Evolutionary conservation across 2,329 filamentous ascomycete genomes (phyloP), one percentile per base, ranked within the genome.

Genomic region (Fusarium burgessii): DNA sequence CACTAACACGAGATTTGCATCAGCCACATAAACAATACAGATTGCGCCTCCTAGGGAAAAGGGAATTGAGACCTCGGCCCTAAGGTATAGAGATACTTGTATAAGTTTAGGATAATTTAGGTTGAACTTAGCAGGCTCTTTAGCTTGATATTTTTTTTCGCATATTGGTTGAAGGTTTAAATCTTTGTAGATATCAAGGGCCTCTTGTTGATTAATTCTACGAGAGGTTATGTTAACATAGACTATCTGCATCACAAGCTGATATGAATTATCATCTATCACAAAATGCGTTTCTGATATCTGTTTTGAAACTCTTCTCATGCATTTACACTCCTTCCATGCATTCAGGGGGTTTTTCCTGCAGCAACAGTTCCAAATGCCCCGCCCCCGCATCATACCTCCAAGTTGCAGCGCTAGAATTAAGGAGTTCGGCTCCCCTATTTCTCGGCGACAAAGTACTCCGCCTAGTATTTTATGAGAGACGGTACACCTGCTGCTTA

Each of bases 371-470:
- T 43, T 25, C 46, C 20, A 58, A 41, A 42, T 74, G 73, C 73
- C 73, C 73, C 73, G 60, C 73, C 73, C 73, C 73, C 73, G 73
- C 73, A 76, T 76, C 71, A 54, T 60, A 40, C 27, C 68, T 67
- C 56, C 54, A 54, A 51, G 38, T 60, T 46, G 43, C 36, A 45
- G 67, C 57, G 62, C 62, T 58, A 73, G 63, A 62, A 59, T 72
- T 73, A 71, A 71, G 72, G 71, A 71, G 72, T 57, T 45, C 32
- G 45, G 46, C 42, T 71, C 69, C 66, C 70, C 70, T 72, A 72
- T 72, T 71, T 56, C 35, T 66, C 15, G 13, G 25, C 17, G n/a
- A 29, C n/a, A 12, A 57, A 32, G 52, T 66, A 68, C 54, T 52
- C 29, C 15, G 40, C 17, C 25, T 43, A 36, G 33, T 33, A 49